A percentile compares a stretch with the other conserved stretches of the same genome.
Evolutionary conservation across 768 basidiomycete genomes (phyloP).

Genomic region (Serpula lacrymans): DNA sequence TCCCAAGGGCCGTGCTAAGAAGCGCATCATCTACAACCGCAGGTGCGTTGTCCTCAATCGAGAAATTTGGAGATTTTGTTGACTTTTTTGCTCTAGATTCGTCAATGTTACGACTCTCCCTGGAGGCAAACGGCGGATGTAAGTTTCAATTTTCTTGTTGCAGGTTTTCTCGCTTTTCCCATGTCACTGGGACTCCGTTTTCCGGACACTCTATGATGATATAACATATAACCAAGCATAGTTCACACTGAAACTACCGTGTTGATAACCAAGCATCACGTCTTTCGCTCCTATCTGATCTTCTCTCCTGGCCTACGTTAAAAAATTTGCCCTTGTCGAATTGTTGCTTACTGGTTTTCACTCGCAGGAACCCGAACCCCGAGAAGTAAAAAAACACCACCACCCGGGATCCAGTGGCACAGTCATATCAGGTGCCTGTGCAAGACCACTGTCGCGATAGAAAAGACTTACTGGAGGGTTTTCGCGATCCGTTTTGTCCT

Average conservation of each 20-base stretch:
- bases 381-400: conserved; percentile 21
- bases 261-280: conserved; percentile 86
- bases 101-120: conserved; percentile 90
- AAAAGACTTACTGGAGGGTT: conserved; percentile 7
- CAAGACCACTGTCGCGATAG: conserved; percentile 16
- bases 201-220: too few species aligned
- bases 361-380: conserved; percentile 26
- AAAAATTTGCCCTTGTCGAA: too few species aligned
- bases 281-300: conserved; percentile 99
- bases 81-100: conserved; percentile 48
- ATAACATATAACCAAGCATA: too few species aligned
- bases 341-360: background rate
- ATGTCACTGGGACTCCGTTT: too few species aligned
- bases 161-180: conserved; percentile 5
- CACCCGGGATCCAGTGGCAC: conserved; percentile 6
- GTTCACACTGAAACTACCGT: conserved; percentile 89
- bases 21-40: conserved; percentile 91
- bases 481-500: conserved; percentile 8
- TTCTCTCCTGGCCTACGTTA: background rate
- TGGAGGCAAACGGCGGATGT: conserved; percentile 96
- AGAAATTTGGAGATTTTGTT: background rate
- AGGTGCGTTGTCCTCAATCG: conserved; percentile 52
- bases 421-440: conserved; percentile 10
- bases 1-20: conserved; percentile 97
- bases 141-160: conserved; percentile 40